Base-by-base conservation (phyloP, 768 basidiomycete genomes). In the Agrocybe praecox region DNA sequence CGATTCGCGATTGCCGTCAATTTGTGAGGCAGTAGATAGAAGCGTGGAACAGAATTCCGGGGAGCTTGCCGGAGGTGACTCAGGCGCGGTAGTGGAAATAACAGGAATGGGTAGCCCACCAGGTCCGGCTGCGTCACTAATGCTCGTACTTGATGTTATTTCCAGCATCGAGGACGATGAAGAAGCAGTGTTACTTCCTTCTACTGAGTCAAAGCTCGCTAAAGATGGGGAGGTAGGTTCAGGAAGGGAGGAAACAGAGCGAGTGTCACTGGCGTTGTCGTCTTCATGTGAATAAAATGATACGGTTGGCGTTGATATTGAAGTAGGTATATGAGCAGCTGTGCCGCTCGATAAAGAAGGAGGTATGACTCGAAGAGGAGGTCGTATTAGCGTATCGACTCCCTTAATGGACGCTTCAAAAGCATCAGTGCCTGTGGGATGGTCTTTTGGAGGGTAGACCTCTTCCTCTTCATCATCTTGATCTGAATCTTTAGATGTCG, bases 101-200 rank as follows among this genome's bases (percentile, higher is more conserved):
- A 66, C 72, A 15, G 86, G 86, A 48, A 88, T 82, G 0, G 79
- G 73, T 23, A 80, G 62, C 0, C 77, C 77, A 14, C 71, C 76
- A 34, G 75, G 80, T 1, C 62, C 75, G 71, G 23, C 26, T 29
- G 26, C 26, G 26, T 55, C 53, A 26, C 24, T 56, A 18, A 49
- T n/a, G 18, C n/a, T 51, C 33, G 17, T 26, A 34, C 40, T 56
- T 14, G 42, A 52, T 18, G 42, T 54, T 17, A 40, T 12, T 1
- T 59, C 62, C 9, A 60, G 61, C 2, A 34, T 55, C 10, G 64
- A 58, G 1, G 56, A 52, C 4, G 60, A 63, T 14, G 50, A n/a
- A 1, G 44, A 36, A 8, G 58, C 60, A 12, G 49, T 57, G 10
- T 40, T 44, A 42, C 48, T 56, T 6, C 50, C 53, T 7, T 61